A percentile compares a stretch with the other conserved stretches of the same genome.
phyloP scores from a whole-genome alignment of 345 rosid genomes.

The Isatis tinctoria region DNA sequence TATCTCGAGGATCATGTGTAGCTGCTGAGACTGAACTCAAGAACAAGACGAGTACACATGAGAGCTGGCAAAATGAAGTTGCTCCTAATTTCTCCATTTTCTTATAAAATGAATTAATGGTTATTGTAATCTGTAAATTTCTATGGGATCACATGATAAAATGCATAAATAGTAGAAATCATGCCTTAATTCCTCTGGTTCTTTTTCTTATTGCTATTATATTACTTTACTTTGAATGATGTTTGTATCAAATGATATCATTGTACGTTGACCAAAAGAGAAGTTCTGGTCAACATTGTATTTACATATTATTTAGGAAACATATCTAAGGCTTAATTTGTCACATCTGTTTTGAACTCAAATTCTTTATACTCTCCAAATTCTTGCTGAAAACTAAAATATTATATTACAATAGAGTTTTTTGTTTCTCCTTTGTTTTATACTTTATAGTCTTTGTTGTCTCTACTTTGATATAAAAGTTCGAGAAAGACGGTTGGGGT shows the following conservation, averaged over 20 bases:
- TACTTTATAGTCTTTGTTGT: background rate
- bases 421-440: background rate
- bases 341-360: background rate
- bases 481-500: no score
- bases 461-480: no score
- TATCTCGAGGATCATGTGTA: background rate
- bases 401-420: background rate
- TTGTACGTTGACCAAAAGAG: background rate
- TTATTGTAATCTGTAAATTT: background rate
- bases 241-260: background rate
- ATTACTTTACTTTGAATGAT: background rate
- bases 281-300: background rate
- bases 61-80: background rate
- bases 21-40: conserved; percentile 9
- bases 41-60: background rate
- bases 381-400: background rate
- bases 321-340: background rate
- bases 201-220: background rate
- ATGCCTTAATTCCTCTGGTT: background rate
- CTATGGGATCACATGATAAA: background rate
- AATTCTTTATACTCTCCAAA: background rate
- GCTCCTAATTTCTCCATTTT: conserved; percentile 1
- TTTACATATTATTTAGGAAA: background rate
- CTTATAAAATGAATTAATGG: background rate
- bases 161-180: background rate